Base-by-base conservation (phyloP, 2,329 filamentous ascomycete genomes). In the Paecilomyces variotii region DNA sequence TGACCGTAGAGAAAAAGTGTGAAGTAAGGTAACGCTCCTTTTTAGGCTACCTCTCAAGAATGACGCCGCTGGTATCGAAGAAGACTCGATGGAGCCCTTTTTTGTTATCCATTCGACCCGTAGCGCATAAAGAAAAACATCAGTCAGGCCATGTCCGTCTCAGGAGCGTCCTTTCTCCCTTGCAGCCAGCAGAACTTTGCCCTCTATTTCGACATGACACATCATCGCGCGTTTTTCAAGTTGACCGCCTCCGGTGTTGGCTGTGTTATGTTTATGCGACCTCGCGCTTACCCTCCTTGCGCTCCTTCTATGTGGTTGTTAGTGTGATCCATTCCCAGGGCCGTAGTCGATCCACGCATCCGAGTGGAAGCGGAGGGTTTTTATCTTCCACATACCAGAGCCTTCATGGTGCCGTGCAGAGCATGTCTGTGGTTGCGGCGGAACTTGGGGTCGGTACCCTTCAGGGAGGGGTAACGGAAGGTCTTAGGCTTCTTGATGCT, bases 401-500 rank as follows among this genome's bases (percentile, higher is more conserved):
- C 94, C 84, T 90, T 95, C 85, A 90, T 91, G 78, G 92, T 99
- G 80, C 94, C 94, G 85, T 97, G 94, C 67, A 97, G 91, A 80
- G 94, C 94, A 87, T 99, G 93, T 85, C 91, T 91, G 85, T 99
- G 94, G 87, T 99, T 99, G 83, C 94, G 89, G 81, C 94, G 89
- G 87, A 99, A 99, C 88, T 99, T 99, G 78, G 94, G 92, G 83
- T 99, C 94, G 79, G 91, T 94, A 74, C 94, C 94, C 79, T 97
- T 97, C 76, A 99, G 88, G 72, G 93, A 97, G 68, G 94, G 94
- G 84, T 99, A 99, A 84, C 94, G 87, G 82, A 92, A 87, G 77
- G 94, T 97, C 87, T 96, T 97, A 68, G 94, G 94, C 89, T 97
- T 97, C 89, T 97, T 97, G 87, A 99, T 99, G 83, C 93, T 97